Base-by-base conservation (phyloP, 2,329 filamentous ascomycete genomes). In the Mariannaea sp. region DNA sequence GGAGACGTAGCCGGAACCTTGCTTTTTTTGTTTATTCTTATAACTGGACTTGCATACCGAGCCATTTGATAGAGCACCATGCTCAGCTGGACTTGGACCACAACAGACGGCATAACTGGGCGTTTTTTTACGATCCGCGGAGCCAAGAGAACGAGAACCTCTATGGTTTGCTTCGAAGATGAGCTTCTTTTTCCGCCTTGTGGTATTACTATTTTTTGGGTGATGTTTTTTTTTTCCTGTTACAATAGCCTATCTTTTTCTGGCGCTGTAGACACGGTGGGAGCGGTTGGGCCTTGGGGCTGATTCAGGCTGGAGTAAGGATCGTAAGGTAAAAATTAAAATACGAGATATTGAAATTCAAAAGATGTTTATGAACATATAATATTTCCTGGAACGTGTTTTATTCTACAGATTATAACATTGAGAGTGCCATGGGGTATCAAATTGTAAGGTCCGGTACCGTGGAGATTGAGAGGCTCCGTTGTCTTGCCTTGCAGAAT, bases 1-100 rank as follows among this genome's bases (percentile, higher is more conserved):
- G 60, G 55, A 53, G 51, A 56, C 49, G 54, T 58, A 42, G 30
- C 45, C 54, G 60, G 62, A 60, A 55, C 58, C 59, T 62, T 60
- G 56, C 45, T 51, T 61, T 40, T 47, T 45, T 53, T 60, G 51
- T 48, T 61, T 59, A 30, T 49, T 38, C n/a, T 48, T 41, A 32
- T 27, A 40, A 50, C 27, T 49, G 42, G 53, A 42, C 19, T 49
- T 56, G 49, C 49, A 53, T 48, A 46, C 38, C 41, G 39, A 40
- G 44, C 40, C 45, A 56, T 29, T 14, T 29, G 39, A 27, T 27
- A 33, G 17, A 27, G 49, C 49, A 56, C 42, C 20, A 27, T 41
- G 32, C 26, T 33, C 26, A 26, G 22, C 49, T 49, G 39, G 45
- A 38, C 35, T 40, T 33, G 30, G 24, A 29, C 14, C 12, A 39